Evolutionary conservation across 441 rosid species (phyloP).

Genomic region (Melastoma candidum): DNA sequence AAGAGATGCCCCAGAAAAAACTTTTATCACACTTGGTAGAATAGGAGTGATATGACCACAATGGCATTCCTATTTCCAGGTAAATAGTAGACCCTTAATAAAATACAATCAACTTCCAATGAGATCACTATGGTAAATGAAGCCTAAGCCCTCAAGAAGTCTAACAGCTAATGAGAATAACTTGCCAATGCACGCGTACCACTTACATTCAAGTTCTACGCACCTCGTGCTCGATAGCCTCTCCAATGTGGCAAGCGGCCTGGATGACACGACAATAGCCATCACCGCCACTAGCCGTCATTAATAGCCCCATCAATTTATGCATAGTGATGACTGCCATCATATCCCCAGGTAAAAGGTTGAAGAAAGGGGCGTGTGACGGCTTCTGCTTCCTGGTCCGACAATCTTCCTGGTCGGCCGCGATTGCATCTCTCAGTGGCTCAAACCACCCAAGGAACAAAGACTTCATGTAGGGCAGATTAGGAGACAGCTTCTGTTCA

Average conservation of each 20-base stretch:
- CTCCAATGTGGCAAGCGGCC: conserved; percentile 79
- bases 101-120: too few species aligned
- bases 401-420: conserved; percentile 49
- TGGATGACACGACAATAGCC: conserved; percentile 64
- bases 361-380: conserved; percentile 41
- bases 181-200: not conserved
- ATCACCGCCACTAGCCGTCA: conserved; percentile 48
- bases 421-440: conserved; percentile 71
- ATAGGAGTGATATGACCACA: too few species aligned
- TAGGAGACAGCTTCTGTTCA: conserved; percentile 90
- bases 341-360: conserved; percentile 63
- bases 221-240: conserved; percentile 95
- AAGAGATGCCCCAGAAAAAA: too few species aligned
- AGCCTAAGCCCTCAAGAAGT: too few species aligned
- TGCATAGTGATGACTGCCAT: conserved; percentile 96
- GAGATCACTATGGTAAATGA: too few species aligned
- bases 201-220: conserved; percentile 9
- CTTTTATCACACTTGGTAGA: too few species aligned
- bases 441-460: conserved; percentile 93
- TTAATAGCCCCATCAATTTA: conserved; percentile 73
- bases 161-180: too few species aligned
- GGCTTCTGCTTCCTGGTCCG: conserved; percentile 23
- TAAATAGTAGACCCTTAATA: too few species aligned
- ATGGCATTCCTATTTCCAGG: too few species aligned
- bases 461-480: conserved; percentile 75